Percentiles rank a stretch among this genome's conserved stretches.
phyloP scores from a whole-genome alignment of 2,329 filamentous ascomycete species.

The Penicillium occitanis region DNA sequence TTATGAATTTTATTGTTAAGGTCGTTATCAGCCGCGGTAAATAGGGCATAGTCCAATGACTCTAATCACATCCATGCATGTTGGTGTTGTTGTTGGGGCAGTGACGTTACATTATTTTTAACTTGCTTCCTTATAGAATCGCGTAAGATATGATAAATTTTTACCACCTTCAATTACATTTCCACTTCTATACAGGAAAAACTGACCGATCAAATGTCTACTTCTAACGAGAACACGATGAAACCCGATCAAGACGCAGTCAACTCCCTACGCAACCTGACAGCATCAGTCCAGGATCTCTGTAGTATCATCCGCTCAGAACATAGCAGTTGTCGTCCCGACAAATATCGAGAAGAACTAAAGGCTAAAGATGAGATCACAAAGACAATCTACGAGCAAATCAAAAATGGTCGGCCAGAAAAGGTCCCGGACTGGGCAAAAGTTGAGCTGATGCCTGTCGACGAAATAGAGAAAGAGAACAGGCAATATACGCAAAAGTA shows the following conservation, averaged over 20 bases:
- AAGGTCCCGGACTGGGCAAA: constrained; percentile 8
- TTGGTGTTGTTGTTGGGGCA: not conserved
- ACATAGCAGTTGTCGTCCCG: not conserved
- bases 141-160: not conserved
- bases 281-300: constrained; percentile 12
- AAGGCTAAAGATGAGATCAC: not conserved
- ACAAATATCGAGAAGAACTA: not conserved
- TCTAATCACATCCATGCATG: not conserved
- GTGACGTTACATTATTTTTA: not conserved
- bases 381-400: not conserved
- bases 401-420: not conserved
- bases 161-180: not conserved
- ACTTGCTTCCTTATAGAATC: not conserved
- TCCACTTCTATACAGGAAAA: not conserved
- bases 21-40: no score
- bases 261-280: constrained; percentile 12
- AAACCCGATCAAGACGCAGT: constrained; percentile 10
- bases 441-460: constrained; percentile 8
- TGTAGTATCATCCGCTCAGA: not conserved
- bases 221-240: not conserved
- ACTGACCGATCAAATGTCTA: not conserved
- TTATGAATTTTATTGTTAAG: no score
- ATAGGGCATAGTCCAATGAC: no score
- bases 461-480: constrained; percentile 10
- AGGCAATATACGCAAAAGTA: constrained; percentile 1